Evolutionary conservation across 192 early-diverging fungal genomes (phyloP).

Genomic region (Fimicolochytrium jonesii): DNA sequence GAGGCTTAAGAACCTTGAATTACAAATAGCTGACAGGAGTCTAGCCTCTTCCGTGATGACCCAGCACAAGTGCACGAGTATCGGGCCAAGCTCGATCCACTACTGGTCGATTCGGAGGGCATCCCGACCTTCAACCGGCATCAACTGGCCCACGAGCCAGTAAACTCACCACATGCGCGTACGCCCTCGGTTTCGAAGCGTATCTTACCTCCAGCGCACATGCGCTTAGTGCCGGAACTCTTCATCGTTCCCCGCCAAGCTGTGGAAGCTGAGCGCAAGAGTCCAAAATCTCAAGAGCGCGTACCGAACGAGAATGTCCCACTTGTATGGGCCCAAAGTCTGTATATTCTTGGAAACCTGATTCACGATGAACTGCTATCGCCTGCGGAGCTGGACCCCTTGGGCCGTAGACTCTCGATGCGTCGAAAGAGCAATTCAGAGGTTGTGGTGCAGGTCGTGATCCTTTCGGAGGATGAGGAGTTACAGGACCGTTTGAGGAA

Average conservation of each 20-base stretch:
- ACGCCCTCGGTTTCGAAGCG: slow-evolving; percentile 23
- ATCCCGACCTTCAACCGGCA: slow-evolving; percentile 45
- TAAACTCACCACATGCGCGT: not conserved
- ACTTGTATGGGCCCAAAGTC: slow-evolving; percentile 81
- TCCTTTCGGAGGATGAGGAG: slow-evolving; percentile 67
- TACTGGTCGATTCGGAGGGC: slow-evolving; percentile 65
- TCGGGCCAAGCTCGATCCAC: slow-evolving; percentile 57
- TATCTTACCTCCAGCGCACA: slow-evolving; percentile 16
- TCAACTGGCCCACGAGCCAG: slow-evolving; percentile 5
- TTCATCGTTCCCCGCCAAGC: slow-evolving; percentile 75
- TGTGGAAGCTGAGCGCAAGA: slow-evolving; percentile 65
- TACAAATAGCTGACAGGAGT: not conserved
- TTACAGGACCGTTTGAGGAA: slow-evolving; percentile 66
- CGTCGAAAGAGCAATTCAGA: slow-evolving; percentile 50
- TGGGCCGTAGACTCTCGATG: slow-evolving; percentile 64
- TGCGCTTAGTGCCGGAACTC: slow-evolving; percentile 56
- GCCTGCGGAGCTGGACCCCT: slow-evolving; percentile 76
- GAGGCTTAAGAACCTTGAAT: no score
- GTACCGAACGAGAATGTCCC: slow-evolving; percentile 83
- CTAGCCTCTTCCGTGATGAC: slow-evolving; percentile 59
- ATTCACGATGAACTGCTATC: slow-evolving; percentile 73
- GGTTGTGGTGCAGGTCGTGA: slow-evolving; percentile 71
- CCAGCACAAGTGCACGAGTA: slow-evolving; percentile 66
- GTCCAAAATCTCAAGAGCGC: slow-evolving; percentile 66
- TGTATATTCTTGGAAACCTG: slow-evolving; percentile 71